Percentiles rank a stretch among this genome's conserved stretches.
phyloP scores from a whole-genome alignment of 768 basidiomycete genomes.

The Leucosporidium scottii region DNA sequence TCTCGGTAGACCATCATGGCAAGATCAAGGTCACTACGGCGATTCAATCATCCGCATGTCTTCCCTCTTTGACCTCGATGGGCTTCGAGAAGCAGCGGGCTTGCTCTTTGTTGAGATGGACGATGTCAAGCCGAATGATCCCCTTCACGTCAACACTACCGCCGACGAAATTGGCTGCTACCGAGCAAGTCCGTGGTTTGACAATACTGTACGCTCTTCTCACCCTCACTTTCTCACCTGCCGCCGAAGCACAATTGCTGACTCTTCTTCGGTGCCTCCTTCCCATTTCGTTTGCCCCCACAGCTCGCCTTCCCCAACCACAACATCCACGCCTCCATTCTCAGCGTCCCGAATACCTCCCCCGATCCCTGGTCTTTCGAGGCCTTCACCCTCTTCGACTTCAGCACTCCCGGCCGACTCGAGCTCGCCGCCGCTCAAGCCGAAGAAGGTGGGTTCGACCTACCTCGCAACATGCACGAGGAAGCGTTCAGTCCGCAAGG shows the following conservation, averaged over 20 bases:
- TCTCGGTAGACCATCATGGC: slow-evolving; percentile 3
- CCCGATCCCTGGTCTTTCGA: not conserved
- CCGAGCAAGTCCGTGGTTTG: no score
- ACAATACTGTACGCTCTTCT: not conserved
- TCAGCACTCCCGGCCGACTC: not conserved
- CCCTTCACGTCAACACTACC: not conserved
- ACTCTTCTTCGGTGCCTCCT: no score
- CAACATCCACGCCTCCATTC: not conserved
- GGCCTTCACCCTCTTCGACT: slow-evolving; percentile 11
- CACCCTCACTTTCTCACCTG: not conserved
- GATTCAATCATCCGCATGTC: not conserved
- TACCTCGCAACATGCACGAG: slow-evolving; percentile 8
- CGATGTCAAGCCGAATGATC: slow-evolving; percentile 7
- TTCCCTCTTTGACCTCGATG: slow-evolving; percentile 10
- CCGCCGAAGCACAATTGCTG: no score
- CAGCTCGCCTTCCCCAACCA: not conserved
- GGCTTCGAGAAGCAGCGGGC: slow-evolving; percentile 8
- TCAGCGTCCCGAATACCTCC: not conserved
- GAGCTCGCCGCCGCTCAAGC: not conserved
- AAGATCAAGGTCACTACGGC: slow-evolving; percentile 12
- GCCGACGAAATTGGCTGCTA: slow-evolving; percentile 14
- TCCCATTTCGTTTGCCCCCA: no score
- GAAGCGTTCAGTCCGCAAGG: not conserved
- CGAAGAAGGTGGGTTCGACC: not conserved
- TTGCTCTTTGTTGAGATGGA: slow-evolving; percentile 11